Conservation (phyloP, 1,139 yeast genomes). For the Wickerhamomyces sp. region DNA sequence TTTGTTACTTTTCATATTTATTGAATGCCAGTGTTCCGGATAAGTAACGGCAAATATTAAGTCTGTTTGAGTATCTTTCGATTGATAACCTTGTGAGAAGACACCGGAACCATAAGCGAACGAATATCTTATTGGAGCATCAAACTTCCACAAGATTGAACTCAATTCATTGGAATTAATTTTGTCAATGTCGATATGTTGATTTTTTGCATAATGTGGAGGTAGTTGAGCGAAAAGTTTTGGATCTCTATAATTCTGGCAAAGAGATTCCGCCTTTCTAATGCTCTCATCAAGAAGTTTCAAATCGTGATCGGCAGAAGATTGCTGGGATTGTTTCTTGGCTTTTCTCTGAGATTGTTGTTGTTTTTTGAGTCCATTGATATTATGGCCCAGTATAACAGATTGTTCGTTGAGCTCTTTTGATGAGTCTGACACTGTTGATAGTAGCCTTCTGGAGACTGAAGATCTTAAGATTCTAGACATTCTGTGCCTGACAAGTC, state of each 20-base stretch:
- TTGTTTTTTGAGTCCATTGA: background rate
- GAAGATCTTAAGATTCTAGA: background rate
- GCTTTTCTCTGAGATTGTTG: background rate
- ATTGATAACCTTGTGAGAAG: conserved; percentile 57
- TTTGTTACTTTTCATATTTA: conserved; percentile 61
- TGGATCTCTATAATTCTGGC: conserved; percentile 36
- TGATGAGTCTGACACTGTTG: conserved; percentile 17
- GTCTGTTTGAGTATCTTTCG: conserved; percentile 68
- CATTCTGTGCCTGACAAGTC: background rate
- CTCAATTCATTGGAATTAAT: conserved; percentile 44
- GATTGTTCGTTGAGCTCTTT: conserved; percentile 19
- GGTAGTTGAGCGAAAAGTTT: conserved; percentile 46
- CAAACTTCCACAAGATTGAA: conserved; percentile 49
- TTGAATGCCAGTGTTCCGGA: conserved; percentile 68
- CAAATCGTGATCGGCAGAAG: conserved; percentile 16
- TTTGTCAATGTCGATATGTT: conserved; percentile 43
- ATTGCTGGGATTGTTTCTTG: background rate
- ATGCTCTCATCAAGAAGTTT: conserved; percentile 29
- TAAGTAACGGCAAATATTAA: conserved; percentile 79
- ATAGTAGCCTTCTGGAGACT: background rate
- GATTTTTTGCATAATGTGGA: conserved; percentile 52
- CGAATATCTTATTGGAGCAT: conserved; percentile 66
- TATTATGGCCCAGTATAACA: conserved; percentile 9
- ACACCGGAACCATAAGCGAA: conserved; percentile 98
- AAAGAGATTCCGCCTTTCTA: conserved; percentile 27